phyloP scores from a whole-genome alignment of 805 yeast genomes.

The Lipomyces kockii region DNA sequence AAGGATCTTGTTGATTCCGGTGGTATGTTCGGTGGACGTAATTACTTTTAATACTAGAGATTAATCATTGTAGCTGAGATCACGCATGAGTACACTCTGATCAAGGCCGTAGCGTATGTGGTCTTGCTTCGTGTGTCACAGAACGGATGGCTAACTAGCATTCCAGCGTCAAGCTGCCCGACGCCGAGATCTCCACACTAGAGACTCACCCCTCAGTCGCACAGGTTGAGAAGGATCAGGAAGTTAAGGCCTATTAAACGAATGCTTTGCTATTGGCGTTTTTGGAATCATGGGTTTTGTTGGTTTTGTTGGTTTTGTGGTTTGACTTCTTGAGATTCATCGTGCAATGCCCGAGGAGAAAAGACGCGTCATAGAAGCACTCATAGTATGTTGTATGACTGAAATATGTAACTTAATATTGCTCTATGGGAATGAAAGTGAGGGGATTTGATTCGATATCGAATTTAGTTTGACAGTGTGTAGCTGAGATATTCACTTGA shows the following conservation, averaged over 20 bases:
- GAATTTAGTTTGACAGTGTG: too few relatives aligned
- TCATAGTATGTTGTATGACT: not conserved
- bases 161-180: conserved; percentile 33
- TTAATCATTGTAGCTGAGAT: conserved; percentile 28
- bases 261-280: not conserved
- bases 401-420: too few relatives aligned
- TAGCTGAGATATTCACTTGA: too few relatives aligned
- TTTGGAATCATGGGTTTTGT: not conserved
- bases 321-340: not conserved
- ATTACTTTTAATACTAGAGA: too few relatives aligned
- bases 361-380: not conserved
- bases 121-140: not conserved
- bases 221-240: conserved; percentile 37
- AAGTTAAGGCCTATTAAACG: conserved; percentile 32
- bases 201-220: conserved; percentile 36
- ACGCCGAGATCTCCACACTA: conserved; percentile 27
- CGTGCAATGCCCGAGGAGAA: too few relatives aligned
- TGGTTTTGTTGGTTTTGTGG: not conserved
- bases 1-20: conserved; percentile 33
- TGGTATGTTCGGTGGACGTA: conserved; percentile 22
- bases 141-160: not conserved
- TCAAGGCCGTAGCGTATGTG: conserved; percentile 39
- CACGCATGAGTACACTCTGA: conserved; percentile 38
- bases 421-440: too few relatives aligned
- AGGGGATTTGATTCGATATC: too few relatives aligned